phyloP scores from a whole-genome alignment of 176 grass and related monocot species.

The Ampelocalamus luodianensis region DNA sequence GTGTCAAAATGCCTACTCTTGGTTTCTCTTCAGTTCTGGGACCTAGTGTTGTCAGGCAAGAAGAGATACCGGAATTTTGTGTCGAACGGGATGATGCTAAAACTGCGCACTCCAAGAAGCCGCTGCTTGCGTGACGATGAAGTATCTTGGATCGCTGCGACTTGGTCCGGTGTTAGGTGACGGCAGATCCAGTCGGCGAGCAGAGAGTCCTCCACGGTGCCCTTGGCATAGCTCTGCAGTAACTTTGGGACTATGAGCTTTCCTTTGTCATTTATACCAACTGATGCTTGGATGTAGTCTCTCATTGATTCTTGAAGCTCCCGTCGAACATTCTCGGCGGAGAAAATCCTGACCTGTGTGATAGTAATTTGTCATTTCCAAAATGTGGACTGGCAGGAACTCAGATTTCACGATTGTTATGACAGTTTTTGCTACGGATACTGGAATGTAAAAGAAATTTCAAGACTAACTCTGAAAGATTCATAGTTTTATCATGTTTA shows the following conservation, averaged over 20 bases:
- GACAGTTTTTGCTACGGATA: neutral
- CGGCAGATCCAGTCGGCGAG: conserved; percentile 90
- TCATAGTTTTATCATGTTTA: neutral
- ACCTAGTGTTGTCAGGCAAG: conserved; percentile 48
- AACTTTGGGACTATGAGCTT: conserved; percentile 78
- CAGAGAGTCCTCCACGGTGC: conserved; percentile 85
- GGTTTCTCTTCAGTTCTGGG: conserved; percentile 14
- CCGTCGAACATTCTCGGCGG: conserved; percentile 47
- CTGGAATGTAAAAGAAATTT: neutral
- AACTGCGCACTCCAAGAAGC: conserved; percentile 68
- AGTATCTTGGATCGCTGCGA: conserved; percentile 62
- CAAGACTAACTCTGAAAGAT: neutral
- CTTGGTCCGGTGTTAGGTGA: conserved; percentile 69
- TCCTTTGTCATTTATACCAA: conserved; percentile 76
- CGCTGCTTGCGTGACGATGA: conserved; percentile 64
- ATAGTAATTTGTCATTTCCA: neutral
- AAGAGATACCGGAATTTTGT: conserved; percentile 85
- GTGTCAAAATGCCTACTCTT: conserved; percentile 7
- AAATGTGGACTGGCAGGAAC: neutral
- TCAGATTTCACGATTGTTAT: neutral
- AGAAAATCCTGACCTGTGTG: conserved; percentile 81
- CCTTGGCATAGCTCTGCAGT: conserved; percentile 79
- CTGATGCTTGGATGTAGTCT: conserved; percentile 85
- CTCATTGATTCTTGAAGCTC: conserved; percentile 82
- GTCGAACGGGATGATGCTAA: conserved; percentile 67